Percentiles rank a stretch among this genome's conserved stretches.
These are phyloP conservation scores for Clathrus columnatus DNA, from an alignment of 768 basidiomycete species.

Conservation along the genomic window DNA sequence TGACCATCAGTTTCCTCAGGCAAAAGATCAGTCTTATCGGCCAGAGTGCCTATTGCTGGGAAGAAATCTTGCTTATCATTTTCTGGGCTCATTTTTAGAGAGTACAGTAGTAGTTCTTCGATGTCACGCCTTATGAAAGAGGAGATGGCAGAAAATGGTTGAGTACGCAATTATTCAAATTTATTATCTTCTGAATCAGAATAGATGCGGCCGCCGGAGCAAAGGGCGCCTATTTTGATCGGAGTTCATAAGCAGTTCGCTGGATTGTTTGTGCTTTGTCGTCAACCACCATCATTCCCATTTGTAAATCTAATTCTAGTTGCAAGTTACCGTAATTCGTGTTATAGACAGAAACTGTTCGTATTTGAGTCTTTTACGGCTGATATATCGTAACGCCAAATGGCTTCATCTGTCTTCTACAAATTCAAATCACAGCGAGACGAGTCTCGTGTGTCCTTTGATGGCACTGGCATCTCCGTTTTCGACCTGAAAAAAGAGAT, in stretches of 20 bases:
- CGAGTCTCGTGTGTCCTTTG: conserved; percentile 94
- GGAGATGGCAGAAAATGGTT: too few relatives aligned
- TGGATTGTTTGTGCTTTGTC: neutral
- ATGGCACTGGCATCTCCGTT: conserved; percentile 97
- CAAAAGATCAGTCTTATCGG: conserved; percentile 36
- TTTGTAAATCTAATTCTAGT: neutral
- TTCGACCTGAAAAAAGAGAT: conserved; percentile 99
- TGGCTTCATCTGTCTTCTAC: conserved; percentile 96
- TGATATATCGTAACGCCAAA: conserved; percentile 19
- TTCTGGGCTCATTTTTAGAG: neutral
- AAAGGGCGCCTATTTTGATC: neutral
- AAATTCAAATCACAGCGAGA: conserved; percentile 92
- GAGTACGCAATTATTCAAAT: neutral
- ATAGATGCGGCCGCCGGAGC: neutral
- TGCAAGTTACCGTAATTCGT: neutral
- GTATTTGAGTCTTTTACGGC: conserved; percentile 7
- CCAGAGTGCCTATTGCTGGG: conserved; percentile 50
- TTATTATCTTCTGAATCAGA: neutral
- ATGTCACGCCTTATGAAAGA: too few relatives aligned
- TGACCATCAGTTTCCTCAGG: conserved; percentile 20
- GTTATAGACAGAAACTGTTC: conserved; percentile 6
- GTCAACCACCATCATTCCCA: conserved; percentile 5
- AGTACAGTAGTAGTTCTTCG: too few relatives aligned
- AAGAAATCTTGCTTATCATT: conserved; percentile 31
- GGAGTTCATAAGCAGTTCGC: neutral